Conservation (phyloP, 768 basidiomycete species). For the Pisolithus microcarpus region DNA sequence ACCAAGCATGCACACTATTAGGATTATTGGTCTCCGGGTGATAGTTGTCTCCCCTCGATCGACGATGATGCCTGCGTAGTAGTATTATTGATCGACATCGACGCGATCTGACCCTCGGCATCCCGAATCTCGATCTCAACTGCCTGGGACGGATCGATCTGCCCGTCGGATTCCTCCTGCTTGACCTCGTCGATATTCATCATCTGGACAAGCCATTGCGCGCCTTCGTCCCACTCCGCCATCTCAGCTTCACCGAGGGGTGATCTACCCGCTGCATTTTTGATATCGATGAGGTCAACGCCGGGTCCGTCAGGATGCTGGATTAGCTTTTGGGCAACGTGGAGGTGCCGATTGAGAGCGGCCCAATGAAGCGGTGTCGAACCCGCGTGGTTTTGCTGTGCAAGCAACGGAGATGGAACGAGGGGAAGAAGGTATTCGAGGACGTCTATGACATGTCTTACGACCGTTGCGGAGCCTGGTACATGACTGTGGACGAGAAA, state of each 20-base stretch:
- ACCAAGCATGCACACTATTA: too few species aligned
- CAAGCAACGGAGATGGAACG: conserved; percentile 45
- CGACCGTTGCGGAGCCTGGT: conserved; percentile 30
- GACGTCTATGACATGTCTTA: conserved; percentile 55
- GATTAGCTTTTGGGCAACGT: conserved; percentile 52
- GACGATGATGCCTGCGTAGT: neutral
- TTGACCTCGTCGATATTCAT: conserved; percentile 62
- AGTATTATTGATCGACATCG: conserved; percentile 41
- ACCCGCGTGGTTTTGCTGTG: conserved; percentile 57
- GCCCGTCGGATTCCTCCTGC: conserved; percentile 24
- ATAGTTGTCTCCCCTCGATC: too few species aligned
- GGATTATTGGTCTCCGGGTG: too few species aligned
- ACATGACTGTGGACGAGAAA: neutral
- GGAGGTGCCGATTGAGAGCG: conserved; percentile 72
- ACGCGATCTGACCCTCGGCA: conserved; percentile 61
- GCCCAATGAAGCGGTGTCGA: conserved; percentile 94
- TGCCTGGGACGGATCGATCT: conserved; percentile 29
- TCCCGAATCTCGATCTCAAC: conserved; percentile 69
- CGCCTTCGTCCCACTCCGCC: conserved; percentile 77
- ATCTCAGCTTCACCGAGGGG: conserved; percentile 79
- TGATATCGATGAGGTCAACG: conserved; percentile 63
- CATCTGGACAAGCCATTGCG: conserved; percentile 72
- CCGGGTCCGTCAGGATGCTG: conserved; percentile 52
- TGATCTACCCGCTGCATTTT: conserved; percentile 64
- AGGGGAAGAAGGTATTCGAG: conserved; percentile 68